phyloP scores from a whole-genome alignment of 1,139 yeast species.

The Kluyveromyces sp. region DNA sequence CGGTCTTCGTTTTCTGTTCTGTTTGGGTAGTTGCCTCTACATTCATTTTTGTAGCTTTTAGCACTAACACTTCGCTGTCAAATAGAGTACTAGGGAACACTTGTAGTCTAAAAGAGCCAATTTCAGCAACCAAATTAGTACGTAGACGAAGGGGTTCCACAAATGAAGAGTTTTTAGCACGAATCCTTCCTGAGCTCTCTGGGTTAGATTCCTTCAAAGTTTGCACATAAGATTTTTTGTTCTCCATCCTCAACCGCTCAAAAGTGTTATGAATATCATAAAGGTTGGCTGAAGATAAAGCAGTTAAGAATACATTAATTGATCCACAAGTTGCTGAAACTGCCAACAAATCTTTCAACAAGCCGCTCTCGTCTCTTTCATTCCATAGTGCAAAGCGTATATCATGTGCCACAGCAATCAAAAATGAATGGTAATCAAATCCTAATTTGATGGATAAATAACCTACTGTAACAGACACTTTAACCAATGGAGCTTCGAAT shows the following conservation, averaged over 20 bases:
- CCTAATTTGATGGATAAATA: conserved; percentile 53
- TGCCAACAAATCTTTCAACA: conserved; percentile 52
- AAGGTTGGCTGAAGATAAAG: conserved; percentile 76
- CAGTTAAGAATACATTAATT: conserved; percentile 61
- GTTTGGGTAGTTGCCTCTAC: conserved; percentile 53
- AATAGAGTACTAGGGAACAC: conserved; percentile 71
- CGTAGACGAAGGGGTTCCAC: conserved; percentile 24
- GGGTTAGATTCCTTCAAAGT: conserved; percentile 36
- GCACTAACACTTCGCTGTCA: conserved; percentile 65
- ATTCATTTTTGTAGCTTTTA: conserved; percentile 44
- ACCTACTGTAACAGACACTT: conserved; percentile 51
- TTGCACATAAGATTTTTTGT: conserved; percentile 62
- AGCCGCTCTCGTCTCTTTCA: conserved; percentile 44
- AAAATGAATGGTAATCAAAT: conserved; percentile 79
- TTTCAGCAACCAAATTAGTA: conserved; percentile 55
- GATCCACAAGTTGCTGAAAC: conserved; percentile 50
- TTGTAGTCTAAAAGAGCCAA: conserved; percentile 51
- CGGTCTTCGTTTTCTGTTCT: conserved; percentile 41
- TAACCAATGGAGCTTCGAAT: conserved; percentile 59
- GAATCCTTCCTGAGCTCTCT: conserved; percentile 10
- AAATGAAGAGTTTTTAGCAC: conserved; percentile 11
- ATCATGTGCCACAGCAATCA: conserved; percentile 47
- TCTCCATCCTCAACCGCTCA: conserved; percentile 66
- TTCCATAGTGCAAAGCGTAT: conserved; percentile 58
- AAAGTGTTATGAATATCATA: conserved; percentile 70